These are phyloP conservation scores for Monosporozyma yasuniensis DNA, from an alignment of 805 yeast genomes.

Conservation along the genomic window DNA sequence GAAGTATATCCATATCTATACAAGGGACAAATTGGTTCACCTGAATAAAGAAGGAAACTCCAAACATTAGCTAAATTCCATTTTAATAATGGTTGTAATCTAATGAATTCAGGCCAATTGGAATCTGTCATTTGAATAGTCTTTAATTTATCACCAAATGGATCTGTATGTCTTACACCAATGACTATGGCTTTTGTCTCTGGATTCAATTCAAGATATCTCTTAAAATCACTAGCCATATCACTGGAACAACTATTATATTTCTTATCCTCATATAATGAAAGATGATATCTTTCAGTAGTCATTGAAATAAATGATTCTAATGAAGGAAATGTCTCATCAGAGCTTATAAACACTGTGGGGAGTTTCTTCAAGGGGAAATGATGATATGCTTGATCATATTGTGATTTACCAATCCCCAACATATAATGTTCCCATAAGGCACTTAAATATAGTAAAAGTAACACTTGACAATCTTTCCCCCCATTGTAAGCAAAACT, in stretches of 20 bases:
- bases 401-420: constrained; percentile 19
- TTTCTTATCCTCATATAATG: constrained; percentile 30
- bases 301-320: constrained; percentile 55
- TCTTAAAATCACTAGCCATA: constrained; percentile 61
- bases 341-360: constrained; percentile 70
- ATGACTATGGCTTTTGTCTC: constrained; percentile 67
- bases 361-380: constrained; percentile 23
- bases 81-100: constrained; percentile 81
- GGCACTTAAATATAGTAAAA: constrained; percentile 61
- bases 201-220: constrained; percentile 46
- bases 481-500: constrained; percentile 94
- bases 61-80: constrained; percentile 84
- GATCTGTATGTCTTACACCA: constrained; percentile 84
- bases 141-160: constrained; percentile 54
- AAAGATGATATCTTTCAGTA: constrained; percentile 45
- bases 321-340: constrained; percentile 62
- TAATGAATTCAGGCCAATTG: constrained; percentile 80
- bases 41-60: constrained; percentile 58
- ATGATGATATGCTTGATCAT: constrained; percentile 13
- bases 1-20: constrained; percentile 87
- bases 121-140: constrained; percentile 72
- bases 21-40: constrained; percentile 61
- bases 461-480: constrained; percentile 88
- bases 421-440: constrained; percentile 25
- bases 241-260: constrained; percentile 19